Base-by-base conservation (phyloP, 2,329 filamentous ascomycete genomes). In the Colletotrichum acutatum region DNA sequence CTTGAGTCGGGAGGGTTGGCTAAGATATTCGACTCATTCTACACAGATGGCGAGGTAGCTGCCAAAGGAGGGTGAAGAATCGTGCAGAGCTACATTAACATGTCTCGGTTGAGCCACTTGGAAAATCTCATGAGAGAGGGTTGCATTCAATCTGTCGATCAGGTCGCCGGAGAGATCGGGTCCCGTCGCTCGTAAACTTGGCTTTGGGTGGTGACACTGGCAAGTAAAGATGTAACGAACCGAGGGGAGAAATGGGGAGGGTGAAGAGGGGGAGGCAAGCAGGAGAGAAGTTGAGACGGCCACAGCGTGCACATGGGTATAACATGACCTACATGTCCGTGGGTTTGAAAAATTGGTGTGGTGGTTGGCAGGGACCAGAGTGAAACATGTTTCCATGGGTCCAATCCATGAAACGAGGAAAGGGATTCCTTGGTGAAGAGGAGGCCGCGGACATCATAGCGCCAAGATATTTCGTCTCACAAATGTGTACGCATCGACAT, bases 341-440 rank as follows among this genome's bases (percentile, higher is more conserved):
- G 34, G 19, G 64, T 59, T 42, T 12, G 32, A 34, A 34, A 42
- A 42, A 46, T 7, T 26, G 28, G 28, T 34, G 46, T 26, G n/a
- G 22, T 49, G 19, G 7, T 49, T 19, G 24, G 30, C 69, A 72
- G 14, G 37, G 54, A 64, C 59, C 26, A 37, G 24, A 56, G 62
- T 61, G 70, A 72, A 69, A 72, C 70, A 72, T 60, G 70, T 60
- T 69, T 69, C 53, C 46, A 42, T 69, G 53, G 59, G 57, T 26
- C 46, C 66, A 54, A 56, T 60, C 60, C 66, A 72, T 70, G 70
- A 65, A 72, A 72, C 70, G 11, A 54, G n/a, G 8, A 32, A 28
- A 49, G 19, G 19, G 30, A 53, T 22, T 34, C 42, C 6, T 26
- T 9, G 28, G 22, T 16, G 19, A 11, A 28, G 19, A 19, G 30